phyloP scores from a whole-genome alignment of 805 yeast species.

The Wickerhamiella slavikovae region DNA sequence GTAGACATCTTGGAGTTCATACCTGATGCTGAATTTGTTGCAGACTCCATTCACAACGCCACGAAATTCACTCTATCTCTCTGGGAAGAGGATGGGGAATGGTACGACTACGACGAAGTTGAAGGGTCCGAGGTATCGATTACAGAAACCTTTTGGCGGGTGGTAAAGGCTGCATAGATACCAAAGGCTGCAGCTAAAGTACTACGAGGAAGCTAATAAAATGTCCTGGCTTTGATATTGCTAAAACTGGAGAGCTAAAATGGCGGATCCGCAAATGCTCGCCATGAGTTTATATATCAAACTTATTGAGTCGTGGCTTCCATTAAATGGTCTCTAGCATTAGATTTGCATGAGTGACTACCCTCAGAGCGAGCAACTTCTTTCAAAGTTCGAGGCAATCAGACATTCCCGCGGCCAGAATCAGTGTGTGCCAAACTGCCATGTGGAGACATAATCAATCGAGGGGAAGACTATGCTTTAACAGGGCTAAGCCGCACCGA shows the following conservation, averaged over 20 bases:
- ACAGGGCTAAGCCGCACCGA: no score
- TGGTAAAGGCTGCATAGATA: slow-evolving; percentile 19
- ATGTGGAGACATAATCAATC: no score
- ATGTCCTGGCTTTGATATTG: background rate
- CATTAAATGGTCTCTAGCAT: no score
- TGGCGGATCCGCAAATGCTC: background rate
- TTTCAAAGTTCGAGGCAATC: no score
- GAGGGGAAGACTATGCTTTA: no score
- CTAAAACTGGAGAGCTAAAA: background rate
- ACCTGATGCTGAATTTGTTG: slow-evolving; percentile 23
- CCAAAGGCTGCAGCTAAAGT: background rate
- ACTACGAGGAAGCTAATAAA: no score
- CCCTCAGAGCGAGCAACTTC: no score
- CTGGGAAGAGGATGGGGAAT: slow-evolving; percentile 60
- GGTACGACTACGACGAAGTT: slow-evolving; percentile 90
- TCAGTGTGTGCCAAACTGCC: no score
- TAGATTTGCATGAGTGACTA: no score
- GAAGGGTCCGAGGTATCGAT: slow-evolving; percentile 64
- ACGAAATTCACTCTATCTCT: slow-evolving; percentile 45
- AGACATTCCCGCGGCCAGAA: no score
- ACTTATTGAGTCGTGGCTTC: no score
- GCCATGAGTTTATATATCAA: no score
- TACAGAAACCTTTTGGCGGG: slow-evolving; percentile 48
- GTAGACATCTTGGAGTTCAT: slow-evolving; percentile 47
- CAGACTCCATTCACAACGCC: slow-evolving; percentile 27